phyloP scores from a whole-genome alignment of 176 grass and related monocot genomes.

The Ensete ventricosum region DNA sequence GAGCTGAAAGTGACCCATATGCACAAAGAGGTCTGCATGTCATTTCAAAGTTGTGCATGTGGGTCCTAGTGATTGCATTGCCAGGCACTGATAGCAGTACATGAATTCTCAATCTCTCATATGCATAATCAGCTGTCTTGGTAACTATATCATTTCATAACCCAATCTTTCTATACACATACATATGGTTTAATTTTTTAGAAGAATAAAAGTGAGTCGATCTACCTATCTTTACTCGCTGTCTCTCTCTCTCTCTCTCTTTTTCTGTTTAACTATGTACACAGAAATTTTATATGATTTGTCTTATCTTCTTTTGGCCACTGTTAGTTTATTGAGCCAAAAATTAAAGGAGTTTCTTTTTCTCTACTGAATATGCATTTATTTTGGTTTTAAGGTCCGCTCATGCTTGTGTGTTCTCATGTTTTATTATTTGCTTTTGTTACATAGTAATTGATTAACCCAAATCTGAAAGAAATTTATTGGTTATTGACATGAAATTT shows the following conservation, averaged over 20 bases:
- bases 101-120: no score
- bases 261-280: neutral
- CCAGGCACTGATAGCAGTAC: no score
- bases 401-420: neutral
- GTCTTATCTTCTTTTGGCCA: neutral
- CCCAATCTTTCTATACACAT: no score
- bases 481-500: neutral
- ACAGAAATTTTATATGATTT: neutral
- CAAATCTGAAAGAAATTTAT: neutral
- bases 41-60: no score
- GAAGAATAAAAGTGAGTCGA: neutral
- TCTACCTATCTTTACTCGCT: neutral
- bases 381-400: neutral
- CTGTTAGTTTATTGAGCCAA: neutral
- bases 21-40: no score
- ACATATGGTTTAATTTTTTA: no score
- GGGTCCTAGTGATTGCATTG: no score
- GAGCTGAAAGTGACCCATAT: no score
- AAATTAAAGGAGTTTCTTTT: no score
- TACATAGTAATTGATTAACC: conserved; percentile 4
- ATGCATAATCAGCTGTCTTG: no score
- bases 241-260: no score
- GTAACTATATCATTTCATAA: no score
- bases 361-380: neutral
- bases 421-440: neutral